These are phyloP conservation scores for Chalciporus sp. DNA, from an alignment of 1,284 basidiomycete genomes.

Conservation along the genomic window DNA sequence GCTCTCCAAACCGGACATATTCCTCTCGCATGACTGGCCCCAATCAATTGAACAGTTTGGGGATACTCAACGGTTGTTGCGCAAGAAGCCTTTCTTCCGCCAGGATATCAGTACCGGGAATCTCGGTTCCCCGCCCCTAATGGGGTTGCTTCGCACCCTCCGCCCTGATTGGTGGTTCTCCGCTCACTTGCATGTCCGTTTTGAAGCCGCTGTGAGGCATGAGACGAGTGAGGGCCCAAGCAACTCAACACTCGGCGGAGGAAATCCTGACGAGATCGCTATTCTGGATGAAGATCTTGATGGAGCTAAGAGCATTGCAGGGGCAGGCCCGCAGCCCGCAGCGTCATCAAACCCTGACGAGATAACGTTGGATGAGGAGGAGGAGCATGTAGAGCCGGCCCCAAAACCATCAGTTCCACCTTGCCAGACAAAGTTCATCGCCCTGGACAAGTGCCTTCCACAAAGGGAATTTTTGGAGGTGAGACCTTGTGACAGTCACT, in stretches of 20 bases:
- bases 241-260: not conserved
- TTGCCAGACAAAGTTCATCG: constrained; percentile 77
- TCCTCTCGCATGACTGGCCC: constrained; percentile 98
- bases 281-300: constrained; percentile 56
- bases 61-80: constrained; percentile 66
- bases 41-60: constrained; percentile 84
- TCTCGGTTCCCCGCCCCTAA: constrained; percentile 89
- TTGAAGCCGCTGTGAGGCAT: constrained; percentile 62
- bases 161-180: constrained; percentile 94
- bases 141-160: constrained; percentile 74
- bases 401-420: constrained; percentile 35
- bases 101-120: constrained; percentile 72
- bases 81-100: constrained; percentile 82
- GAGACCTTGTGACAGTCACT: constrained; percentile 13
- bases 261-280: constrained; percentile 68
- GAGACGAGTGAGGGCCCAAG: constrained; percentile 6
- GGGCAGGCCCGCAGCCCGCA: not conserved
- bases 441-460: constrained; percentile 91
- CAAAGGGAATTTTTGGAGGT: constrained; percentile 87
- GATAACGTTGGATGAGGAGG: constrained; percentile 66
- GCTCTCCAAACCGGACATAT: constrained; percentile 69
- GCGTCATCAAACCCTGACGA: constrained; percentile 66
- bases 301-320: constrained; percentile 17
- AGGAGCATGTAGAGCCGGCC: constrained; percentile 43
- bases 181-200: constrained; percentile 91